Base-by-base conservation (phyloP, 1,139 yeast species). In the Hansenula lynferdii region DNA sequence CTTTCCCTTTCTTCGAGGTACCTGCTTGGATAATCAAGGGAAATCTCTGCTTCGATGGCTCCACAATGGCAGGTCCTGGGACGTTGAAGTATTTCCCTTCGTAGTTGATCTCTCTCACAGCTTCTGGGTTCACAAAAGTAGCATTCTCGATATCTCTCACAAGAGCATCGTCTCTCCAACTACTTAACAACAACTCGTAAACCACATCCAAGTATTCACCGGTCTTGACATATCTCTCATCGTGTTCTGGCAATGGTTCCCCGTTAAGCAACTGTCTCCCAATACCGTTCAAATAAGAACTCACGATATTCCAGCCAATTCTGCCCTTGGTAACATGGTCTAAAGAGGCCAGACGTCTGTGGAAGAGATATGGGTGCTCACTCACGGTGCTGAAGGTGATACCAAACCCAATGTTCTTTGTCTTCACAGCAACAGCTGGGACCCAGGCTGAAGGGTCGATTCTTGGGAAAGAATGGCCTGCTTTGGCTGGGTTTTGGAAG, bases 11-110 rank as follows among this genome's bases (percentile, higher is more conserved):
- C 16, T 59, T 51, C 0, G 72, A 67, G 15, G 70, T 61, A 14
- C 73, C 73, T 2, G 73, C 73, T 48, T 68, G 73, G 32, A 67
- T 54, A 33, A 67, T 55, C 4, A 65, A 65, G 1, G 70, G 70
- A n/a, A 65, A 46, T 47, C 69, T 60, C 41, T 65, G 70, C 14
- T 64, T 63, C 12, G 67, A 58, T 15, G 70, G 70, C 28, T 59
- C 60, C 12, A 64, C 53, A 28, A 65, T 58, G 32, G 44, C 50
- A 6, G 70, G 69, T 0, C 70, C 70, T 3, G 67, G 68, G 11
- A 65, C 70, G 7, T 47, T 60, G 44, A 57, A 65, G 44, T 54
- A 57, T 36, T 61, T 57, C 3, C 70, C 70, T 30, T 56, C 56
- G 40, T 57, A 61, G 38, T 64, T 53, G 30, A 64, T 64, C 37